Base-by-base conservation (phyloP, 768 basidiomycete species). In the Naganishia randhawae region DNA sequence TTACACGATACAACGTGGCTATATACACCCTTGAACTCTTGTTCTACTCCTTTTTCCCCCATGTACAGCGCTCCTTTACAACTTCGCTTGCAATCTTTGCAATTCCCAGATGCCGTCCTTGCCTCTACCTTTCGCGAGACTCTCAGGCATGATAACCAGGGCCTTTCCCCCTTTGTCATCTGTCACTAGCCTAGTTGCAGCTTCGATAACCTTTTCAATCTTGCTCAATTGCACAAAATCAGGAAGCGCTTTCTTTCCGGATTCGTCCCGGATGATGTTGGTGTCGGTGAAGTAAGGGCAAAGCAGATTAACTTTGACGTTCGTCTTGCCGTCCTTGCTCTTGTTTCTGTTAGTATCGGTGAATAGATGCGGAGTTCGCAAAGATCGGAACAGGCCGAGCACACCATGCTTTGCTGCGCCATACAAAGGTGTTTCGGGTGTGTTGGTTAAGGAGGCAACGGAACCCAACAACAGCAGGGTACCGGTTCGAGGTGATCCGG, bases 251-350 rank as follows among this genome's bases (percentile, higher is more conserved):
- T 22, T 50, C 8, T 41, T 37, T 10, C 68, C 68, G 8, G 42
- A 29, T 31, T 64, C 63, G 19, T 51, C 55, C 27, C 42, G 39
- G 19, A 69, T 57, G 39, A 69, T 63, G 17, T 50, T 50, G 29
- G 63, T 69, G 35, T 65, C 63, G 64, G 64, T 50, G 45, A 69
- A 69, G 50, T 57, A 69, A 27, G 69, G 69, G 41, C 69, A 69
- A 17, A 69, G 69, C 16, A 65, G 32, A 29, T 64, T 53, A 25
- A 64, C 42, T 7, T 65, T 63, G 64, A 69, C 50, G 32, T 64
- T 50, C 7, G 63, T 64, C 39, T 63, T 42, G 63, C 50, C 45
- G 25, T 54, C 42, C 11, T 39, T 50, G 27, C 48, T 42, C 22
- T 65, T 57, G 52, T 61, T 69, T 22, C 62, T 64, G 32, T 61